Conservation (phyloP, 2,329 filamentous ascomycete genomes). For the Sclerotinia borealis region DNA sequence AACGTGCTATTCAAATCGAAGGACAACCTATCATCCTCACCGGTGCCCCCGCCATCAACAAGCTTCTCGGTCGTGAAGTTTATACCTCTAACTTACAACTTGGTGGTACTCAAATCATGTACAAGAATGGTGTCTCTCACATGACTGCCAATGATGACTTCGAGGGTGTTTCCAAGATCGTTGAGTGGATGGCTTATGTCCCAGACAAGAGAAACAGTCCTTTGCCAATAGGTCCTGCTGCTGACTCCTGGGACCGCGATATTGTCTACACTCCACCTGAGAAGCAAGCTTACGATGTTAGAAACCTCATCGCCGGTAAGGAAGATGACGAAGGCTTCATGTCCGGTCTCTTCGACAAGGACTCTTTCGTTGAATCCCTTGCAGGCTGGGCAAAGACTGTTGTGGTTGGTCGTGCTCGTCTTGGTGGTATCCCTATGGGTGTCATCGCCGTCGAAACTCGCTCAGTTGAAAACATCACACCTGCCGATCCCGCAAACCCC, state of each 20-base stretch:
- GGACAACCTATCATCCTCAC: constrained; percentile 98
- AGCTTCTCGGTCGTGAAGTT: constrained; percentile 93
- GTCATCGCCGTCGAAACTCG: constrained; percentile 96
- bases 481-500: constrained; percentile 94
- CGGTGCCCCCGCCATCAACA: constrained; percentile 95
- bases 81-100: constrained; percentile 99
- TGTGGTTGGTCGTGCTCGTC: constrained; percentile 89
- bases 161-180: constrained; percentile 94
- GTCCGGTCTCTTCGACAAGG: constrained; percentile 89
- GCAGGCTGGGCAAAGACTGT: constrained; percentile 97
- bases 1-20: constrained; percentile 98
- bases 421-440: constrained; percentile 96
- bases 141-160: constrained; percentile 98
- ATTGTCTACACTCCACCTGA: constrained; percentile 73
- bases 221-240: constrained; percentile 81
- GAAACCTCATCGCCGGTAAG: constrained; percentile 87
- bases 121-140: constrained; percentile 98
- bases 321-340: constrained; percentile 75
- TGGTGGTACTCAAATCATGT: constrained; percentile 99
- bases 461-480: constrained; percentile 92
- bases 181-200: constrained; percentile 96
- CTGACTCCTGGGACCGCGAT: constrained; percentile 89
- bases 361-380: constrained; percentile 93
- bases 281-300: constrained; percentile 81
- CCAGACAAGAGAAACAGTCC: constrained; percentile 92